phyloP scores from a whole-genome alignment of 148 eudicot species.

The Cornus controversa region DNA sequence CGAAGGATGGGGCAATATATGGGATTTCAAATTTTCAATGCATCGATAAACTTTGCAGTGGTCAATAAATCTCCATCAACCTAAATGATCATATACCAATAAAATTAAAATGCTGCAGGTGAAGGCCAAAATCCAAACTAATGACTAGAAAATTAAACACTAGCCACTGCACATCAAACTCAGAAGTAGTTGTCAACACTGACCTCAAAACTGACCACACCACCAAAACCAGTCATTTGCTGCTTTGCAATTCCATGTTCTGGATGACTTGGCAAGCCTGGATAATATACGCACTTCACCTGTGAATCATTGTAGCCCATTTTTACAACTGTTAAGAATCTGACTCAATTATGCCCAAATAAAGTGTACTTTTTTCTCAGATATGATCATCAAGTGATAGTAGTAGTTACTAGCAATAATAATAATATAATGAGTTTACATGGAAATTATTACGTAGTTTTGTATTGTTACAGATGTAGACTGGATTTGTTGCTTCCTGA shows the following conservation, averaged over 20 bases:
- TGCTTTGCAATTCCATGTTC: slow-evolving; percentile 77
- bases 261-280: slow-evolving; percentile 92
- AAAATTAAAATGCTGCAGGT: not conserved
- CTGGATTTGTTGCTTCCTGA: too few relatives aligned
- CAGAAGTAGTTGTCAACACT: slow-evolving; percentile 16
- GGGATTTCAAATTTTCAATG: slow-evolving; percentile 82
- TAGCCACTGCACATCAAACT: not conserved
- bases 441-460: too few relatives aligned
- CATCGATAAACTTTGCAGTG: slow-evolving; percentile 69
- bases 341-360: too few relatives aligned
- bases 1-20: slow-evolving; percentile 95
- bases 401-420: too few relatives aligned
- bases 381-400: too few relatives aligned
- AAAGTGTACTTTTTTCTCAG: too few relatives aligned
- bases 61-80: slow-evolving; percentile 72
- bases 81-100: slow-evolving; percentile 25
- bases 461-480: too few relatives aligned
- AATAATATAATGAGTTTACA: too few relatives aligned
- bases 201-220: slow-evolving; percentile 98
- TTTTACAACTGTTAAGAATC: too few relatives aligned
- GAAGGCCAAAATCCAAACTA: not conserved
- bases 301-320: slow-evolving; percentile 24
- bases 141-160: too few relatives aligned
- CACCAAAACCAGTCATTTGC: slow-evolving; percentile 96
- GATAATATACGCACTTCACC: slow-evolving; percentile 85